Evolutionary conservation across 164 flowering plant species (phyloP).

Genomic region (Vitis rupestris): DNA sequence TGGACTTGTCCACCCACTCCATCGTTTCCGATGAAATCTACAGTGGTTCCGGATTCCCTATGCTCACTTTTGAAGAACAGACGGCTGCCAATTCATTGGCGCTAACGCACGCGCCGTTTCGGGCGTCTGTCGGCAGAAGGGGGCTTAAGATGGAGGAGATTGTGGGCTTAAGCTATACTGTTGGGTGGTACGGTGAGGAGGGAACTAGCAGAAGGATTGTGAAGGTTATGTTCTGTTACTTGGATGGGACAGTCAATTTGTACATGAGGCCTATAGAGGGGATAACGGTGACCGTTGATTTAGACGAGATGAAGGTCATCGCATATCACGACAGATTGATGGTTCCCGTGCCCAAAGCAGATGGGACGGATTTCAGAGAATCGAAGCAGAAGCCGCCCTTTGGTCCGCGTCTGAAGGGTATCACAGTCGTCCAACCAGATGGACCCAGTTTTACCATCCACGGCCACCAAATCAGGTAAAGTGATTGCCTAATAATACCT

Average conservation of each 20-base stretch:
- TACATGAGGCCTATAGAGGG: slow-evolving; percentile 46
- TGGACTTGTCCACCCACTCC: slow-evolving; percentile 29
- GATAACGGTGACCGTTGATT: slow-evolving; percentile 19
- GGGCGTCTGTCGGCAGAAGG: slow-evolving; percentile 26
- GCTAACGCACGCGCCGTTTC: not conserved
- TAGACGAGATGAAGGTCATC: not conserved
- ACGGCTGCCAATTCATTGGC: not conserved
- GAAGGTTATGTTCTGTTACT: slow-evolving; percentile 31
- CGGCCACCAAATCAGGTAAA: slow-evolving; percentile 33
- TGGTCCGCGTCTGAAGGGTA: slow-evolving; percentile 6
- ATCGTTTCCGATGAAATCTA: not conserved
- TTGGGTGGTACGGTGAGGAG: slow-evolving; percentile 45
- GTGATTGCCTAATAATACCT: too few species aligned
- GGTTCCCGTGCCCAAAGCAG: slow-evolving; percentile 39
- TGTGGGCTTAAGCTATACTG: slow-evolving; percentile 22
- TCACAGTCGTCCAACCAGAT: slow-evolving; percentile 24
- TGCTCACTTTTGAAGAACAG: not conserved
- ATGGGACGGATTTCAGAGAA: slow-evolving; percentile 39
- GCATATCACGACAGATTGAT: slow-evolving; percentile 19
- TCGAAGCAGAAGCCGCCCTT: slow-evolving; percentile 26
- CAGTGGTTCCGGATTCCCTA: slow-evolving; percentile 2
- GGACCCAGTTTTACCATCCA: slow-evolving; percentile 33
- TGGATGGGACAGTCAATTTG: slow-evolving; percentile 39
- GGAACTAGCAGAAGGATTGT: slow-evolving; percentile 16
- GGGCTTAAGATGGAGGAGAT: slow-evolving; percentile 36